Base-by-base conservation (phyloP, 2,329 filamentous ascomycete species). In the Monosporascus ibericus region DNA sequence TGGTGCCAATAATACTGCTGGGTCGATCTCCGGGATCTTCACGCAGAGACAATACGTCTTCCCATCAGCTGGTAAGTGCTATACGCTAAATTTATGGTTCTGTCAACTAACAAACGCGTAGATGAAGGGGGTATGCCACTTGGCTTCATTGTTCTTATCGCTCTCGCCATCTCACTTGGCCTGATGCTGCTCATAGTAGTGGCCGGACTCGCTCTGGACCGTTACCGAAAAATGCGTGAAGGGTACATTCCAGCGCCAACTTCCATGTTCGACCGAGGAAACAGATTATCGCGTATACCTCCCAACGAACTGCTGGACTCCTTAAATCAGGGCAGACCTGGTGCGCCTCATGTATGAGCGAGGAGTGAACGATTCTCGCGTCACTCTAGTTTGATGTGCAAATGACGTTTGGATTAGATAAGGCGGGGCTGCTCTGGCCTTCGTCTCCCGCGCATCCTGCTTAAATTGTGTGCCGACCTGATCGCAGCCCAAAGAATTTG, bases 11-110 rank as follows among this genome's bases (percentile, higher is more conserved):
- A 84, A 84, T 53, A 76, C 77, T 14, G 75, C 82, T 11, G 90
- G 92, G 48, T 92, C 84, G 62, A 81, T 99, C 63, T 85, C 87
- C 36, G 84, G 82, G 59, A 78, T 97, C 56, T 95, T 99, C 68
- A 87, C 92, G 11, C 85, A 95, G 72, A 87, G 89, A 48, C 75
- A 86, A 57, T 84, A 88, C 65, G 88, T 89, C 65, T 94, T 96
- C 72, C 78, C 74, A 25, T 73, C 78, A 53, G 70, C 74, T 60
- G 69, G 86, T 88, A 77, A 75, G 82, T 78, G 8, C 3, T 47
- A 8, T 22, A 18, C 49, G 44, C 7, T 18, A 36, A 24, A 20
- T 24, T 50, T 15, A 36, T 37, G 20, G 49, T 14, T 37, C 50
- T 40, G 48, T 9, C n/a, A 22, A 25, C 53, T 56, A 60, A 61